phyloP scores from a whole-genome alignment of 129 eudicot genomes.

The Helianthus tuberosus region DNA sequence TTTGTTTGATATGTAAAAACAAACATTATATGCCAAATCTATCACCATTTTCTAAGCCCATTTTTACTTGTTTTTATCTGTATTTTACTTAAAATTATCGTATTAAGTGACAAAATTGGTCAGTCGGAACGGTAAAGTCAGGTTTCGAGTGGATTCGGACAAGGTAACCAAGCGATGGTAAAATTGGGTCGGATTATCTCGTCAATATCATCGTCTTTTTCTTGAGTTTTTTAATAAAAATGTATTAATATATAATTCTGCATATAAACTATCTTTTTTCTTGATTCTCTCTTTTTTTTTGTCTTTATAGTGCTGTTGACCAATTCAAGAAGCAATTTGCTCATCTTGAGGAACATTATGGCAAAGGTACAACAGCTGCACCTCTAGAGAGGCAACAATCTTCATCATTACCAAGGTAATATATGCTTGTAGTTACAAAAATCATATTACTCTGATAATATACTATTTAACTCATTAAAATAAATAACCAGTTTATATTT shows the following conservation, averaged over 20 bases:
- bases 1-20: no score
- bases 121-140: no score
- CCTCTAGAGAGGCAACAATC: conserved; percentile 93
- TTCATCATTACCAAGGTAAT: conserved; percentile 84
- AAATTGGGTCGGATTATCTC: no score
- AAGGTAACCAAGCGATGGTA: no score
- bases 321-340: conserved; percentile 99
- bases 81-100: no score
- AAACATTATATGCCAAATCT: no score
- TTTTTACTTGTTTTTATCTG: no score
- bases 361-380: conserved; percentile 74
- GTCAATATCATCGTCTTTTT: neutral
- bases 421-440: neutral
- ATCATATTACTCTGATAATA: neutral
- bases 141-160: no score
- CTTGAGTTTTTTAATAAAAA: neutral
- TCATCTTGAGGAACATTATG: conserved; percentile 94
- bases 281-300: neutral
- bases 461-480: neutral
- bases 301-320: conserved; percentile 84
- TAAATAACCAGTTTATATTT: neutral
- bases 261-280: neutral
- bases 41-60: neutral
- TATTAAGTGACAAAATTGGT: no score
- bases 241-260: neutral